phyloP scores from a whole-genome alignment of 306 rosid genomes.

The Rosa chinensis region DNA sequence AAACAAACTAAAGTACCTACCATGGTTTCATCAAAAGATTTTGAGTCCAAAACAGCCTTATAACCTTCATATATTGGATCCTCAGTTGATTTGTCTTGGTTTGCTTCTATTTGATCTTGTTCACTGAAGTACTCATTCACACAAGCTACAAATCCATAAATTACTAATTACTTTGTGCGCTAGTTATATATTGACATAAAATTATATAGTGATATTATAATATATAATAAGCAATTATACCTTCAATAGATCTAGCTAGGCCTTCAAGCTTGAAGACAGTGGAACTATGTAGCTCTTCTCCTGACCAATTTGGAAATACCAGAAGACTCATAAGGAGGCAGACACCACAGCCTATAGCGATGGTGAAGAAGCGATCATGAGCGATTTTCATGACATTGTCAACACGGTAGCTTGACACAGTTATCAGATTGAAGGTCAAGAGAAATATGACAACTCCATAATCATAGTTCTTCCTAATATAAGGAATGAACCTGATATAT shows the following conservation, averaged over 20 bases:
- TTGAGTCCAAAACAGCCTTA: constrained; percentile 89
- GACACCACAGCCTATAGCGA: constrained; percentile 78
- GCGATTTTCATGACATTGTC: constrained; percentile 67
- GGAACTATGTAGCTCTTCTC: constrained; percentile 79
- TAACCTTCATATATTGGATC: constrained; percentile 77
- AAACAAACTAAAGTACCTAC: constrained; percentile 30
- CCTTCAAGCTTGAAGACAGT: constrained; percentile 83
- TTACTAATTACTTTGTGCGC: background rate
- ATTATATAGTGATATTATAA: background rate
- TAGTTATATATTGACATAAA: background rate
- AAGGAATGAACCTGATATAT: constrained; percentile 86
- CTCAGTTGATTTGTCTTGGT: constrained; percentile 33
- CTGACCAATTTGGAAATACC: constrained; percentile 91
- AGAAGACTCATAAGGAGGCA: constrained; percentile 85
- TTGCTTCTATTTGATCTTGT: constrained; percentile 39
- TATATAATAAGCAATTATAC: constrained; percentile 25
- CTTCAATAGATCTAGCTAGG: constrained; percentile 85
- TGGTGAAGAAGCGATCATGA: constrained; percentile 72
- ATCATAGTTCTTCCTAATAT: constrained; percentile 86
- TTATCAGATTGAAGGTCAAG: constrained; percentile 78
- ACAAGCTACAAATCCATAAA: constrained; percentile 55
- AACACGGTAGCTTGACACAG: constrained; percentile 74
- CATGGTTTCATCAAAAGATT: constrained; percentile 80
- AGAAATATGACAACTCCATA: constrained; percentile 88
- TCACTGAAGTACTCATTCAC: constrained; percentile 75